Conservation (phyloP, 164 flowering plant species). For the Sextonia rubra region DNA sequence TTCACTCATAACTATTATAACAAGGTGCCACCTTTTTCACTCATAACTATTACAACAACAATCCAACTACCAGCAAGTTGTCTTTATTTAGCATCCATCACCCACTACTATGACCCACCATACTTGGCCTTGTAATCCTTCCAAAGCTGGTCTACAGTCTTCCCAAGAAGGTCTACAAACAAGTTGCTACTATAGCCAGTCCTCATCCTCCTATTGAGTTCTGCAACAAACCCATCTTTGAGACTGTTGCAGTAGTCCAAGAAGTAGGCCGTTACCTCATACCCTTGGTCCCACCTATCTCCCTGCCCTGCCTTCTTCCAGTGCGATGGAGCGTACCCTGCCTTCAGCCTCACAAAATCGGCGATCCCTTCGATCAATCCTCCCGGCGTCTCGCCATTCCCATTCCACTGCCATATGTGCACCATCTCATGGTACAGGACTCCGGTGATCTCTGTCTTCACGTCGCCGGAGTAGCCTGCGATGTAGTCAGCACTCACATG, state of each 20-base stretch:
- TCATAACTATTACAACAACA: no score
- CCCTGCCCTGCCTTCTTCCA: slow-evolving; percentile 60
- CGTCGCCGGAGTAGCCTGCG: slow-evolving; percentile 33
- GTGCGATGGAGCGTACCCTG: slow-evolving; percentile 40
- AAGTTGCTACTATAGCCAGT: slow-evolving; percentile 34
- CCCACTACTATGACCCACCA: neutral
- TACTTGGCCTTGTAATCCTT: slow-evolving; percentile 43
- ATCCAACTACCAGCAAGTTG: no score
- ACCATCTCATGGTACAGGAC: slow-evolving; percentile 54
- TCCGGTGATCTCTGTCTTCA: slow-evolving; percentile 44
- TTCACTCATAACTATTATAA: no score
- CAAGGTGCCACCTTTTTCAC: no score
- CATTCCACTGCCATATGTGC: slow-evolving; percentile 72
- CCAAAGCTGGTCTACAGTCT: slow-evolving; percentile 58
- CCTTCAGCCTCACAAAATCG: slow-evolving; percentile 57
- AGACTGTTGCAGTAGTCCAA: slow-evolving; percentile 57
- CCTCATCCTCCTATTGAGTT: slow-evolving; percentile 52
- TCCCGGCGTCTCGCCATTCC: slow-evolving; percentile 16
- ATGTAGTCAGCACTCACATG: slow-evolving; percentile 41
- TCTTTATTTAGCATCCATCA: no score
- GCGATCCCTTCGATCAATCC: slow-evolving; percentile 67
- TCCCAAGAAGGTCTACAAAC: slow-evolving; percentile 53
- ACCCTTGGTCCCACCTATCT: slow-evolving; percentile 59
- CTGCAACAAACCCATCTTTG: slow-evolving; percentile 56
- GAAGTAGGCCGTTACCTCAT: slow-evolving; percentile 62